Conservation (phyloP, 495 filamentous ascomycete species). For the Cudoniella acicularis region DNA sequence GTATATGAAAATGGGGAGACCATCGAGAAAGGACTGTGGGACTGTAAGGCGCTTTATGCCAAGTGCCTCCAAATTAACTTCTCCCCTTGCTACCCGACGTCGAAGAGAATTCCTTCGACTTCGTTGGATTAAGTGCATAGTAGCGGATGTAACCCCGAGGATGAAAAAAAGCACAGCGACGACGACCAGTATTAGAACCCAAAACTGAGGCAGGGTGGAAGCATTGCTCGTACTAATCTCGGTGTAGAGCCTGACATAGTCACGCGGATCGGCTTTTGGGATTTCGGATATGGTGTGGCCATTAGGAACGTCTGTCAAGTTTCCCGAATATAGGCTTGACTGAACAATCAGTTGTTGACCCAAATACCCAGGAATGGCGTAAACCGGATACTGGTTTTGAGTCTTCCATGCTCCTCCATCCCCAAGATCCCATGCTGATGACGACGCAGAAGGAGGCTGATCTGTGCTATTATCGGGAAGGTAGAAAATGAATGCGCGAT, state of each 20-base stretch:
- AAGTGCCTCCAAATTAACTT: slow-evolving; percentile 75
- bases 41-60: slow-evolving; percentile 75
- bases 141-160: slow-evolving; percentile 57
- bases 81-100: slow-evolving; percentile 65
- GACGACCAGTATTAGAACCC: slow-evolving; percentile 80
- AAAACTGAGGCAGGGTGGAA: slow-evolving; percentile 60
- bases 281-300: slow-evolving; percentile 55
- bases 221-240: slow-evolving; percentile 37
- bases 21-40: slow-evolving; percentile 61
- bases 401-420: slow-evolving; percentile 62
- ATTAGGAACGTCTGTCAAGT: slow-evolving; percentile 54
- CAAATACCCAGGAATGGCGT: slow-evolving; percentile 66
- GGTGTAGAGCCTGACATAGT: slow-evolving; percentile 48
- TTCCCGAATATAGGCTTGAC: slow-evolving; percentile 71
- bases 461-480: slow-evolving; percentile 52
- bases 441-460: slow-evolving; percentile 56
- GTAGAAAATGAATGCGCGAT: slow-evolving; percentile 74
- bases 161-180: slow-evolving; percentile 67
- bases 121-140: slow-evolving; percentile 72
- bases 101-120: slow-evolving; percentile 60
- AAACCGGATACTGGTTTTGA: slow-evolving; percentile 69
- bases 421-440: slow-evolving; percentile 61
- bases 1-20: slow-evolving; percentile 74
- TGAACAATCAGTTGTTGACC: slow-evolving; percentile 68
- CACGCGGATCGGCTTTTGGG: slow-evolving; percentile 56